Evolutionary conservation across 2,329 filamentous ascomycete genomes (phyloP), one percentile per base, ranked within the genome.

Genomic region (Cladosporium sp.): DNA sequence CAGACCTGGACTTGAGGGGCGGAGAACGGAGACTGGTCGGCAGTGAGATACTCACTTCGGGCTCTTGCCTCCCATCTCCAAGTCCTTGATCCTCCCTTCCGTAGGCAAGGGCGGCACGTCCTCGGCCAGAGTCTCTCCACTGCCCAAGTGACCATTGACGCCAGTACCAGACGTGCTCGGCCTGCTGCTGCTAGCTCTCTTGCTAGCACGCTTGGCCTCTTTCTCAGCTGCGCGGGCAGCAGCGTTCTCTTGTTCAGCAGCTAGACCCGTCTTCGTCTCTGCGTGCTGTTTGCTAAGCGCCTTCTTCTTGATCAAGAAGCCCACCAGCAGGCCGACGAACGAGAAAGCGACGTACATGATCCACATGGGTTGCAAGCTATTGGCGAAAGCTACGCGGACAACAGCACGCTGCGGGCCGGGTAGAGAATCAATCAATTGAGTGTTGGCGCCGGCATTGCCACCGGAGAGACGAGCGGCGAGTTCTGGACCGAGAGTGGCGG

Each of bases 371-470:
- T 71, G 72, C 57, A 80, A 61, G 7, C 71, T 73, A 15, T 75
- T 65, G 4, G 77, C 71, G 59, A 78, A 80, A 0, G 75, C 76
- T 4, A 64, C 61, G 19, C 75, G 67, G 0, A 77, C 77, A 8
- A 75, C 65, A 1, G 45, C 58, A 62, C 75, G 78, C 49, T 83
- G 74, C 2, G 71, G 69, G 0, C 75, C 71, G 0, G 77, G 76
- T 7, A 90, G 73, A 0, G 67, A 62, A n/a, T 78, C 74, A 19
- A 89, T 80, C 9, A 83, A 66, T 19, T 79, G 75, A 1, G 86
- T 82, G 65, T 82, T 85, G 19, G 87, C 80, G 13, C 83, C 80
- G 35, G 87, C 83, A 57, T 80, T 78, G 62, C 76, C 74, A n/a
- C 85, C 85, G 3, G 82, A 79, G 5, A 90, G 78, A 22, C 75